phyloP scores from a whole-genome alignment of 2,329 filamentous ascomycete genomes.

The Sphaerulina vaccinii region DNA sequence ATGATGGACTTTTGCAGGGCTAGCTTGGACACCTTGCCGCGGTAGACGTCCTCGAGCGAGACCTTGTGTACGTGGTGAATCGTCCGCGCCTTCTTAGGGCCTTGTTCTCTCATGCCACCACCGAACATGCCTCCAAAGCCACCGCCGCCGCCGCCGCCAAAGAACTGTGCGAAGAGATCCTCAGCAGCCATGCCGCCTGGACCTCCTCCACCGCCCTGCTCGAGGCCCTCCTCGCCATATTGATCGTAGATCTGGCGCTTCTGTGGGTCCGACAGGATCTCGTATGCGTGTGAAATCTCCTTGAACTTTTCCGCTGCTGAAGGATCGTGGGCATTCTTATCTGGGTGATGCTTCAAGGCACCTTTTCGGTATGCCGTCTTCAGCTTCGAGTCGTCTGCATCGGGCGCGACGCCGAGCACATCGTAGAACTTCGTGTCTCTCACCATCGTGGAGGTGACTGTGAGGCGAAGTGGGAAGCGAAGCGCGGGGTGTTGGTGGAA shows the following conservation, averaged over 20 bases:
- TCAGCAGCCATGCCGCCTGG: slow-evolving; percentile 85
- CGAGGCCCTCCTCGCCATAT: slow-evolving; percentile 94
- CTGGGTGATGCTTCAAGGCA: slow-evolving; percentile 82
- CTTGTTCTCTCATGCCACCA: slow-evolving; percentile 69
- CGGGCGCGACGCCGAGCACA: slow-evolving; percentile 72
- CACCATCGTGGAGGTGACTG: too few species aligned
- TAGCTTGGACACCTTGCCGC: slow-evolving; percentile 95
- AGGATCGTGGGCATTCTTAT: slow-evolving; percentile 95
- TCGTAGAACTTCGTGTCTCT: slow-evolving; percentile 81
- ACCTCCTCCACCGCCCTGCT: slow-evolving; percentile 71
- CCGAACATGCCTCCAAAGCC: slow-evolving; percentile 75
- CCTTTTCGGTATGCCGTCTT: slow-evolving; percentile 87
- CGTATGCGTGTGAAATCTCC: slow-evolving; percentile 92
- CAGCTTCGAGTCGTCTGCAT: slow-evolving; percentile 78
- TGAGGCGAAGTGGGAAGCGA: slow-evolving; percentile 50
- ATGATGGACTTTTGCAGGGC: slow-evolving; percentile 97
- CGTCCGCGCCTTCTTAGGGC: slow-evolving; percentile 87
- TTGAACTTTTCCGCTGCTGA: slow-evolving; percentile 98
- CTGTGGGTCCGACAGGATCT: slow-evolving; percentile 86
- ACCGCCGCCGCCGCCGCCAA: slow-evolving; percentile 68
- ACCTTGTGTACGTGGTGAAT: slow-evolving; percentile 99
- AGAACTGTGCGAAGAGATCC: slow-evolving; percentile 96
- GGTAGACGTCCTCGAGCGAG: slow-evolving; percentile 95
- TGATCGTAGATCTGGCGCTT: slow-evolving; percentile 94
- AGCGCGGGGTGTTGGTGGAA: slow-evolving; percentile 4